Conservation (phyloP, 495 filamentous ascomycete genomes). For the Margaritispora aquatica region DNA sequence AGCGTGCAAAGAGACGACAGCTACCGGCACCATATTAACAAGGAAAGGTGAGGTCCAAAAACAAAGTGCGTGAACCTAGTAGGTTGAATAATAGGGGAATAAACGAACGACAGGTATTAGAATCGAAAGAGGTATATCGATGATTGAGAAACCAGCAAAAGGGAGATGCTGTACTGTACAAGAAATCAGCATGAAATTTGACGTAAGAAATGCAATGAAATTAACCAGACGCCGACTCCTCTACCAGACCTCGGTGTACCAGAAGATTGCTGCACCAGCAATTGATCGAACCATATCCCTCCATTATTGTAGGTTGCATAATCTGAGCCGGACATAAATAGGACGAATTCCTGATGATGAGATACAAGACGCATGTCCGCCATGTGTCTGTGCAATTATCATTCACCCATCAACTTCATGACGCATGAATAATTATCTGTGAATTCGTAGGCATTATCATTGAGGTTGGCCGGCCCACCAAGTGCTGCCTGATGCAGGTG, state of each 20-base stretch:
- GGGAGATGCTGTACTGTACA: conserved; percentile 18
- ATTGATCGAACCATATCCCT: conserved; percentile 24
- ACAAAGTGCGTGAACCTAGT: background rate
- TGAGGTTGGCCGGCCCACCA: conserved; percentile 23
- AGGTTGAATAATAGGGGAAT: background rate
- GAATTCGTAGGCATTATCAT: conserved; percentile 4
- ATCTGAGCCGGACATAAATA: background rate
- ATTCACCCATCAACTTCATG: conserved; percentile 19
- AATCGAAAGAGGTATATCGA: conserved; percentile 11
- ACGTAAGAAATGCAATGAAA: conserved; percentile 11
- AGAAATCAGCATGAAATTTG: conserved; percentile 10
- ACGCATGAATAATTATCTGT: conserved; percentile 11
- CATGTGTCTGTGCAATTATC: conserved; percentile 18
- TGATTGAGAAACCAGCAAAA: background rate
- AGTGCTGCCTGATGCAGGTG: conserved; percentile 22
- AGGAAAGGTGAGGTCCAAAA: background rate
- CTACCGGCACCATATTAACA: background rate
- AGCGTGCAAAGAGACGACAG: conserved; percentile 4
- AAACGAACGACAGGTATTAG: conserved; percentile 11
- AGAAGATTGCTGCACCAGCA: conserved; percentile 21
- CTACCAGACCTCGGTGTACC: conserved; percentile 18
- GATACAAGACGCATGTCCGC: conserved; percentile 9
- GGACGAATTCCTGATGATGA: conserved; percentile 6
- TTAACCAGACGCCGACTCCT: conserved; percentile 23
- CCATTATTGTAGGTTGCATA: conserved; percentile 6